Conservation (phyloP, 139 green algal species). For the Chlorella sp. region DNA sequence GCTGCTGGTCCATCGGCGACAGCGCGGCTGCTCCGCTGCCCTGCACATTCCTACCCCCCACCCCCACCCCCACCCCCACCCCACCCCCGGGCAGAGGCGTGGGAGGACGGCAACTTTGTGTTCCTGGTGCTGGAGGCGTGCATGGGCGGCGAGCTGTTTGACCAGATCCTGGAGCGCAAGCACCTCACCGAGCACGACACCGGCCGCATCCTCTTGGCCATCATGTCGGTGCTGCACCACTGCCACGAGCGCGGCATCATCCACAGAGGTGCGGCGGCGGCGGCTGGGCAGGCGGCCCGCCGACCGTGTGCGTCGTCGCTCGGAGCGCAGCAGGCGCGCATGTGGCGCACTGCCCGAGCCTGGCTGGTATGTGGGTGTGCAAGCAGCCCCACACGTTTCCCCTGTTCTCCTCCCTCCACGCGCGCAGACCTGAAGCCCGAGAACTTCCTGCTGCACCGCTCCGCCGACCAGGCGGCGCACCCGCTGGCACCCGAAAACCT, state of each 20-base stretch:
- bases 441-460: constrained; percentile 79
- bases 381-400: background rate
- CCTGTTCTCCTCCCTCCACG: background rate
- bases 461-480: background rate
- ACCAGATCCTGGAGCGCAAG: constrained; percentile 77
- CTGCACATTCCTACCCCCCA: too few relatives aligned
- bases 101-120: constrained; percentile 65
- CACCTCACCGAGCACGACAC: constrained; percentile 76
- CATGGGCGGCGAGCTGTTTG: constrained; percentile 75
- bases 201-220: constrained; percentile 40
- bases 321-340: background rate
- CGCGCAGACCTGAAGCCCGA: constrained; percentile 86
- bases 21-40: too few relatives aligned
- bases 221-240: constrained; percentile 69
- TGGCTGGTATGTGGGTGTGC: background rate
- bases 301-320: background rate
- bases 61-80: too few relatives aligned
- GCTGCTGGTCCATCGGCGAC: too few relatives aligned
- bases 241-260: constrained; percentile 75
- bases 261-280: constrained; percentile 14
- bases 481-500: too few relatives aligned
- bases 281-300: background rate
- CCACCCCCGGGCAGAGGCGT: too few relatives aligned
- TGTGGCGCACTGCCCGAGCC: background rate
- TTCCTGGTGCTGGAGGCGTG: constrained; percentile 86